phyloP scores from a whole-genome alignment of 768 basidiomycete genomes.

The Pisolithus marmoratus region DNA sequence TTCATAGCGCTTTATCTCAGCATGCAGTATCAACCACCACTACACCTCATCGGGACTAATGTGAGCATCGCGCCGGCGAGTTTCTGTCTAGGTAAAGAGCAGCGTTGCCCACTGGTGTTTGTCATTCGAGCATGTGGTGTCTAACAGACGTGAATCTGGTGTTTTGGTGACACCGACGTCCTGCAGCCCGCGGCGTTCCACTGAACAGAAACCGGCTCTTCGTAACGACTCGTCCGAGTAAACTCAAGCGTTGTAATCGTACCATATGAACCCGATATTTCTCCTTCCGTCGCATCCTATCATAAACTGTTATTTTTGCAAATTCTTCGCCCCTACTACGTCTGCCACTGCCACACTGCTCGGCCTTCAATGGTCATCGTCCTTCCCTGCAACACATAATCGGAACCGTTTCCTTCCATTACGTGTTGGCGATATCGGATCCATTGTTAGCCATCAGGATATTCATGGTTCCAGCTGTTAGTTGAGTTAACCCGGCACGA shows the following conservation, averaged over 20 bases:
- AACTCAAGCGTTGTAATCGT: neutral
- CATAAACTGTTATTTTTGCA: too few species aligned
- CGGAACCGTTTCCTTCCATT: too few species aligned
- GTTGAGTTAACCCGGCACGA: too few species aligned
- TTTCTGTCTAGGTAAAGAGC: neutral
- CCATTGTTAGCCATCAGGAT: too few species aligned
- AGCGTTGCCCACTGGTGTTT: neutral
- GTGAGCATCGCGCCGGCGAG: neutral
- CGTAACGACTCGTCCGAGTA: neutral
- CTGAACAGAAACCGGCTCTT: too few species aligned
- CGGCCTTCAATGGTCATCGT: too few species aligned
- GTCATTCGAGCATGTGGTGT: neutral
- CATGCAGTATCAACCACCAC: neutral
- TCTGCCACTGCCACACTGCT: too few species aligned
- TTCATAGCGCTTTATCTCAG: neutral
- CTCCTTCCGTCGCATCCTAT: neutral
- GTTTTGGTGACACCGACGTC: neutral
- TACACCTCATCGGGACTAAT: neutral
- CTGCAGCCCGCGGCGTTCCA: neutral
- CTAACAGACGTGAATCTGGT: neutral
- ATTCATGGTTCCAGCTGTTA: too few species aligned
- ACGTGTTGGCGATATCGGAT: too few species aligned
- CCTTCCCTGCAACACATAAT: too few species aligned
- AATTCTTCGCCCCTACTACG: too few species aligned
- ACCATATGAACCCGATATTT: neutral